These are phyloP conservation scores for Triangularia setosa DNA, from an alignment of 2,329 filamentous ascomycete species.

Conservation along the genomic window DNA sequence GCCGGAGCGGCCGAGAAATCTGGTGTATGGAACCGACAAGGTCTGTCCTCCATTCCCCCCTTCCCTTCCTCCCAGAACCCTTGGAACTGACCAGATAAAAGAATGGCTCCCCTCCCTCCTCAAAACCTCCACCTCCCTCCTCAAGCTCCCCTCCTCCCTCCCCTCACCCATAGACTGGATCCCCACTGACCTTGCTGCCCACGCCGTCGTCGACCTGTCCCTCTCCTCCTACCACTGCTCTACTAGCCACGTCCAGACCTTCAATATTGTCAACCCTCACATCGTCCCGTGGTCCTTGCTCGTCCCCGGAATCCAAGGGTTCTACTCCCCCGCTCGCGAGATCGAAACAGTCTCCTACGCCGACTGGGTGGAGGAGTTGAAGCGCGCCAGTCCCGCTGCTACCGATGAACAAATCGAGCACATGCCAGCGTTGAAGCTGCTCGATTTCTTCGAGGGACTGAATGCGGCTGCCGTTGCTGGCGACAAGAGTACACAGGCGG, in stretches of 20 bases:
- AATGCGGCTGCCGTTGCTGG: background rate
- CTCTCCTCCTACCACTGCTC: background rate
- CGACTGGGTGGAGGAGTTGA: background rate
- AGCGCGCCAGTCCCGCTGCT: background rate
- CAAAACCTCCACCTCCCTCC: background rate
- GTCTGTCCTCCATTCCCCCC: background rate
- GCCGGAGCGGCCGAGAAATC: slow-evolving; percentile 1
- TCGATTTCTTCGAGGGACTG: background rate
- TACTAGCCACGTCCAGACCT: background rate
- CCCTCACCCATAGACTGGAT: background rate
- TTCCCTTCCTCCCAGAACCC: background rate
- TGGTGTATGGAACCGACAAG: slow-evolving; percentile 12
- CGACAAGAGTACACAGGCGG: background rate
- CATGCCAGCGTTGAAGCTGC: background rate
- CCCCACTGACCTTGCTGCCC: background rate
- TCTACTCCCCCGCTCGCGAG: background rate
- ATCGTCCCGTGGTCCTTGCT: background rate
- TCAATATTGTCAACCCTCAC: slow-evolving; percentile 1
- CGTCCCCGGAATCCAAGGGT: background rate
- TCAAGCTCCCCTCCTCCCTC: background rate
- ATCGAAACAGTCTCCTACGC: background rate
- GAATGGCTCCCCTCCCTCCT: slow-evolving; percentile 4
- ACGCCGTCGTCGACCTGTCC: background rate
- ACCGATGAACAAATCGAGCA: background rate
- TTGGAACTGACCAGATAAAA: background rate